phyloP scores from a whole-genome alignment of 2,329 filamentous ascomycete species.

The Stemphylium lycopersici region DNA sequence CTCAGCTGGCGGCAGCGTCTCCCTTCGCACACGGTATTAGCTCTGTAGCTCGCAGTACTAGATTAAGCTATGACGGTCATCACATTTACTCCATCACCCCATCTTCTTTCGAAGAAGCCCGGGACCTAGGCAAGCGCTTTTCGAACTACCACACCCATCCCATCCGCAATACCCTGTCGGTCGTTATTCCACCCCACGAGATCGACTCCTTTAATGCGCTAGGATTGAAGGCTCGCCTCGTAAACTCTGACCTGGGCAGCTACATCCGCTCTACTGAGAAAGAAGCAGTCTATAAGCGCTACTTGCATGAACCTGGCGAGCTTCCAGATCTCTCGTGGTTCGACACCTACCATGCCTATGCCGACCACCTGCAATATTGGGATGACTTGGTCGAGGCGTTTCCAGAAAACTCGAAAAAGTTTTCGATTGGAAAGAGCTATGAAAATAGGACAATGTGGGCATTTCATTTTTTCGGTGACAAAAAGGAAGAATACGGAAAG shows the following conservation, averaged over 20 bases:
- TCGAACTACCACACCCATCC: constrained; percentile 28
- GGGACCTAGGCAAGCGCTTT: constrained; percentile 18
- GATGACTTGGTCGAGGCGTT: constrained; percentile 36
- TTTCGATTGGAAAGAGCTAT: constrained; percentile 36
- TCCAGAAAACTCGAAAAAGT: constrained; percentile 35
- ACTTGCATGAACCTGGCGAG: constrained; percentile 39
- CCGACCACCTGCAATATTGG: constrained; percentile 39
- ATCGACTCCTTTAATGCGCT: constrained; percentile 47
- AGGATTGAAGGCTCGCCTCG: constrained; percentile 45
- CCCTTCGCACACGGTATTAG: constrained; percentile 6
- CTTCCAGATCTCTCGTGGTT: constrained; percentile 50
- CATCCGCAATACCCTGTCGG: constrained; percentile 26
- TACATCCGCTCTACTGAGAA: constrained; percentile 45
- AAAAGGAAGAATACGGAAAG: constrained; percentile 18
- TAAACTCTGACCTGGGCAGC: constrained; percentile 54
- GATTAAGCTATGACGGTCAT: constrained; percentile 26
- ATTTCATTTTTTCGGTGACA: constrained; percentile 35
- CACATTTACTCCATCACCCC: constrained; percentile 27
- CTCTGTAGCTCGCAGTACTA: constrained; percentile 1
- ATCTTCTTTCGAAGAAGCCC: constrained; percentile 23
- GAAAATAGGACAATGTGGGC: constrained; percentile 41
- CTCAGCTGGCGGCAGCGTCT: constrained; percentile 20
- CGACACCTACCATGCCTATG: constrained; percentile 40
- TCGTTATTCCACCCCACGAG: constrained; percentile 51
- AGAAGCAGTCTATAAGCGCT: constrained; percentile 16